Conservation (phyloP, 2,329 filamentous ascomycete genomes). For the Fusarium zealandicum region DNA sequence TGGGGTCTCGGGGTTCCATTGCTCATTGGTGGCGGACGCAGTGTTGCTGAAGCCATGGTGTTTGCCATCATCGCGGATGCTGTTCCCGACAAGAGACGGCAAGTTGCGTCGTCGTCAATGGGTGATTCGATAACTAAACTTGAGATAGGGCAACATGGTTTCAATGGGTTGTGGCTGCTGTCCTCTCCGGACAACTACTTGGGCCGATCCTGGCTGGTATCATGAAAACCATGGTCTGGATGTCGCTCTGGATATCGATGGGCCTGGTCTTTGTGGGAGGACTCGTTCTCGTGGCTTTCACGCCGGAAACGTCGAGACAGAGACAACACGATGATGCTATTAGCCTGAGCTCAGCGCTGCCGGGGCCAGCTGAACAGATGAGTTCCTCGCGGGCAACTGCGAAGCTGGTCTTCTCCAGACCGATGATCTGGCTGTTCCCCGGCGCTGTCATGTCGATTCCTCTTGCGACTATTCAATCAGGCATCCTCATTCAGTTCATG, state of each 20-base stretch:
- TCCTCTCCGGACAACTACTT: slow-evolving; percentile 33
- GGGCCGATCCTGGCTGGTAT: slow-evolving; percentile 31
- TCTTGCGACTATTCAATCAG: slow-evolving; percentile 31
- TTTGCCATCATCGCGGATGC: slow-evolving; percentile 40
- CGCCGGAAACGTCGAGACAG: slow-evolving; percentile 34
- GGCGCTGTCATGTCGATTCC: slow-evolving; percentile 36
- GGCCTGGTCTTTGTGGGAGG: slow-evolving; percentile 27
- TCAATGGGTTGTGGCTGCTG: slow-evolving; percentile 36
- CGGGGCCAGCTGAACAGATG: neutral
- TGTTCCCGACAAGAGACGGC: slow-evolving; percentile 25
- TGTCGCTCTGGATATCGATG: slow-evolving; percentile 32
- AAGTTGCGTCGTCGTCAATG: neutral
- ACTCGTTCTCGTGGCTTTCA: slow-evolving; percentile 20
- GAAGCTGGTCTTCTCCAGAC: slow-evolving; percentile 27
- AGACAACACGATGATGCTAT: neutral
- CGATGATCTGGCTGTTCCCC: slow-evolving; percentile 36
- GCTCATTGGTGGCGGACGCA: slow-evolving; percentile 38
- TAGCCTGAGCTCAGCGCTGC: too few species aligned
- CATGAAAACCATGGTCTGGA: slow-evolving; percentile 28
- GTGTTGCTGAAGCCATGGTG: slow-evolving; percentile 41
- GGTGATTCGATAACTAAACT: neutral
- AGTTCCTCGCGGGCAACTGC: slow-evolving; percentile 3
- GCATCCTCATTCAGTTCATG: slow-evolving; percentile 38
- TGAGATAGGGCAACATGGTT: slow-evolving; percentile 35
- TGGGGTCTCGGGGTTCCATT: slow-evolving; percentile 35